Conservation (phyloP, 2,329 filamentous ascomycete genomes). For the Penicillium sp. region DNA sequence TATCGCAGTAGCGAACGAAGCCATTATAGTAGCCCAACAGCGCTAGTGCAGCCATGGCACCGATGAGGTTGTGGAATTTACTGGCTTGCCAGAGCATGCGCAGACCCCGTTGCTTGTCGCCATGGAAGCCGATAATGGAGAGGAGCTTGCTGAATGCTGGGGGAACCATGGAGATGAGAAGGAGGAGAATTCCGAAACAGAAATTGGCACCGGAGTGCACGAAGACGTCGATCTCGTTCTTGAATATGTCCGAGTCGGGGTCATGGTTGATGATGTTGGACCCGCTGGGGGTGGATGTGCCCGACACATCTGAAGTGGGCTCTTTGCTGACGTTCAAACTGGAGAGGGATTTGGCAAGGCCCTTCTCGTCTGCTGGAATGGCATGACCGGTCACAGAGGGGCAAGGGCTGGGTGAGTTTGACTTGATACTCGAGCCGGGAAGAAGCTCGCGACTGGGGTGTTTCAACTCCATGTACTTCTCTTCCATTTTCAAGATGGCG, state of each 20-base stretch:
- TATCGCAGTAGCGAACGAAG: conserved; percentile 79
- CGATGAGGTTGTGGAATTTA: conserved; percentile 80
- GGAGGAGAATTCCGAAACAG: conserved; percentile 78
- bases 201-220: conserved; percentile 84
- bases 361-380: conserved; percentile 12
- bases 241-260: conserved; percentile 60
- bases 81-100: conserved; percentile 87
- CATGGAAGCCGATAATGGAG: conserved; percentile 83
- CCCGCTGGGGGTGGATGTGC: conserved; percentile 21
- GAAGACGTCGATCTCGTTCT: conserved; percentile 75
- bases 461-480: conserved; percentile 47
- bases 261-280: conserved; percentile 42
- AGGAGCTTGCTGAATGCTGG: conserved; percentile 83
- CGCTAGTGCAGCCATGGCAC: conserved; percentile 78
- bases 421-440: conserved; percentile 5
- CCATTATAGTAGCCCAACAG: conserved; percentile 85
- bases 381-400: conserved; percentile 11
- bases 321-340: conserved; percentile 21
- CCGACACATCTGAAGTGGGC: conserved; percentile 16
- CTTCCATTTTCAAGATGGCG: conserved; percentile 69
- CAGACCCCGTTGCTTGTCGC: conserved; percentile 76
- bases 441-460: conserved; percentile 23
- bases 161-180: conserved; percentile 88
- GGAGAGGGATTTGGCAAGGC: conserved; percentile 21
- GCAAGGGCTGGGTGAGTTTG: conserved; percentile 12